Evolutionary conservation across 305 asterid species (phyloP).

Genomic region (Fraxinus paxiana): DNA sequence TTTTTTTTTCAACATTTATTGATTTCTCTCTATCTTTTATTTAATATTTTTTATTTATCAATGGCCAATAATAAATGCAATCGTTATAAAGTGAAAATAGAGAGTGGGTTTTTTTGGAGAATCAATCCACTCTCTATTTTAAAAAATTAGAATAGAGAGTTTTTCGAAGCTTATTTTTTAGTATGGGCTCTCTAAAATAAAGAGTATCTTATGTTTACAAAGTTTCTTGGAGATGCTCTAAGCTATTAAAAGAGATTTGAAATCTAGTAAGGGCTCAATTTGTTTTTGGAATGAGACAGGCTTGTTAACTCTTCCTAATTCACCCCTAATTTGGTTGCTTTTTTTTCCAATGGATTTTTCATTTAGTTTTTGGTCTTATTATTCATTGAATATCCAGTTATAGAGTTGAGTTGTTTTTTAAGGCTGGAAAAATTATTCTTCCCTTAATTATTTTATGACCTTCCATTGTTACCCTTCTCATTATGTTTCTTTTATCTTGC

Average conservation of each 20-base stretch:
- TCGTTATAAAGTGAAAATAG: background rate
- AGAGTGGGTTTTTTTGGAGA: background rate
- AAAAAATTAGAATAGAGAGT: background rate
- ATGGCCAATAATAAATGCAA: background rate
- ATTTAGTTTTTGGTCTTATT: background rate
- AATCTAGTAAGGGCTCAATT: background rate
- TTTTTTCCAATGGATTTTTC: background rate
- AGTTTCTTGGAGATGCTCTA: background rate
- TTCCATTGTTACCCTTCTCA: background rate
- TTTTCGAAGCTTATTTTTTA: background rate
- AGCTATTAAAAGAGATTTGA: background rate
- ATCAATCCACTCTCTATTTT: background rate
- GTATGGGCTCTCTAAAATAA: background rate
- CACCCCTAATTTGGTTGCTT: background rate
- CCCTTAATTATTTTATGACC: background rate
- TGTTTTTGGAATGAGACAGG: background rate
- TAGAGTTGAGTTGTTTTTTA: background rate
- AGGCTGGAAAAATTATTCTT: background rate
- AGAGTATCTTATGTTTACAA: background rate
- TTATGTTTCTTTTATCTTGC: background rate
- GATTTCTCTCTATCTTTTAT: background rate
- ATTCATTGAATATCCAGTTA: background rate
- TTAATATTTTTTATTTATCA: background rate
- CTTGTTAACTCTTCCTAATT: background rate
- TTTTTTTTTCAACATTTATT: background rate